Percentiles rank a stretch among this genome's conserved stretches.
phyloP scores from a whole-genome alignment of 495 filamentous ascomycete species.

The Tuber borchii region DNA sequence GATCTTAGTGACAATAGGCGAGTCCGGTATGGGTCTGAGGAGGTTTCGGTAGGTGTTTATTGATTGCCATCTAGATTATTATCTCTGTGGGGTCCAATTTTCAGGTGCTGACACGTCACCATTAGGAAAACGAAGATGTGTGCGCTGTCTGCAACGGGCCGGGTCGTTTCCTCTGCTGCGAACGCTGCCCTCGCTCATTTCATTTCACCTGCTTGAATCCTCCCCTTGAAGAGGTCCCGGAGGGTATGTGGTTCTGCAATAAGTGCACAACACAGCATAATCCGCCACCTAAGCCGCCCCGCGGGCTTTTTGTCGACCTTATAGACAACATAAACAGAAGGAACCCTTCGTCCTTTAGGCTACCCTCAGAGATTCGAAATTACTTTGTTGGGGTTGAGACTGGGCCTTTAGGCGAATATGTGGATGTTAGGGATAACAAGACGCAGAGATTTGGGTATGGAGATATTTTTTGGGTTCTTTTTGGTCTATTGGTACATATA shows the following conservation, averaged over 20 bases:
- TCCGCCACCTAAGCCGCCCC: conserved; percentile 44
- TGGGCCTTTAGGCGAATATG: conserved; percentile 70
- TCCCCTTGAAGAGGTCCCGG: conserved; percentile 59
- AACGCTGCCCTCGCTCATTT: conserved; percentile 78
- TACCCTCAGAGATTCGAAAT: conserved; percentile 62
- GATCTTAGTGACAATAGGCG: conserved; percentile 40
- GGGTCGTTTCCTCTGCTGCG: conserved; percentile 86
- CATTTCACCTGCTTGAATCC: conserved; percentile 82
- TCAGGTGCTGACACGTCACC: conserved; percentile 43
- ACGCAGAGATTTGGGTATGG: conserved; percentile 32
- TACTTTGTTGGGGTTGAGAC: conserved; percentile 68
- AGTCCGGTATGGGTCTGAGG: conserved; percentile 40
- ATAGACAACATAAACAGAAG: conserved; percentile 55
- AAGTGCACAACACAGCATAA: conserved; percentile 52
- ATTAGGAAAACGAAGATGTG: conserved; percentile 74
- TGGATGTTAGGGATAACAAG: conserved; percentile 50
- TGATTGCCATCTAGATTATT: conserved; percentile 9
- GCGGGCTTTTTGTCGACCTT: conserved; percentile 54
- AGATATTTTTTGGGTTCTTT: conserved; percentile 15
- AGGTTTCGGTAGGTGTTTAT: conserved; percentile 39
- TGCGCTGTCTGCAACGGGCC: conserved; percentile 74
- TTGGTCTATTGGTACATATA: conserved; percentile 9
- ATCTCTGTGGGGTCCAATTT: conserved; percentile 4
- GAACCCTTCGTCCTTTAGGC: conserved; percentile 64
- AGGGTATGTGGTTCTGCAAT: conserved; percentile 79